phyloP scores from a whole-genome alignment of 352 stramenopile genomes.

The Phytopythium mirpurense region DNA sequence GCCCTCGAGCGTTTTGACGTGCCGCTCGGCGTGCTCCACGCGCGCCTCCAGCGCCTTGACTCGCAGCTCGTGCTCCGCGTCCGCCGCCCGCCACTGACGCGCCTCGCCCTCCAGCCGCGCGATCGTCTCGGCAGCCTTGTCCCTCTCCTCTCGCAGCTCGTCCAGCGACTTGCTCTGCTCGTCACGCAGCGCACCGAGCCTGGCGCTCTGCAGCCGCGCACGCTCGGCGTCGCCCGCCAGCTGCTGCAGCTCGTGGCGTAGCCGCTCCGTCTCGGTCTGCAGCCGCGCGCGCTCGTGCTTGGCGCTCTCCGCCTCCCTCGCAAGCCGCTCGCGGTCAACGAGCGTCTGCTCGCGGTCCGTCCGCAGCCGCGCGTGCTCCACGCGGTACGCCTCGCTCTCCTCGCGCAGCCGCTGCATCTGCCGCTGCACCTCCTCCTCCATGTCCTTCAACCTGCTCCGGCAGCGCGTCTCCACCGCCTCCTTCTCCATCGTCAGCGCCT shows the following conservation, averaged over 20 bases:
- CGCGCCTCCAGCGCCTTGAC: slow-evolving; percentile 28
- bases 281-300: slow-evolving; percentile 44
- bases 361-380: slow-evolving; percentile 38
- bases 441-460: slow-evolving; percentile 42
- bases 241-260: slow-evolving; percentile 42
- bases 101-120: slow-evolving; percentile 42
- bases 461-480: slow-evolving; percentile 19
- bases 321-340: slow-evolving; percentile 53
- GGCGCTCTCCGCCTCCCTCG: slow-evolving; percentile 35
- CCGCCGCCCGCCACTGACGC: slow-evolving; percentile 30
- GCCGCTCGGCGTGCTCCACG: slow-evolving; percentile 19
- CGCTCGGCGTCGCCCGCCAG: slow-evolving; percentile 32
- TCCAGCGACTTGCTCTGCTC: slow-evolving; percentile 51
- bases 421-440: slow-evolving; percentile 56
- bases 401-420: slow-evolving; percentile 44
- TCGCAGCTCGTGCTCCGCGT: slow-evolving; percentile 28
- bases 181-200: slow-evolving; percentile 43
- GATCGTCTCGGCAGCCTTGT: slow-evolving; percentile 33
- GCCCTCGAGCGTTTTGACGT: slow-evolving; percentile 19
- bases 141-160: slow-evolving; percentile 36
- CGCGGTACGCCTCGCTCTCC: slow-evolving; percentile 52
- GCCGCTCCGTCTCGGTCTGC: slow-evolving; percentile 42
- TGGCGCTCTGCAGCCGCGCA: slow-evolving; percentile 48
- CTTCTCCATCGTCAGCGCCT: slow-evolving; percentile 38
- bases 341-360: slow-evolving; percentile 48